Percentiles rank a stretch among this genome's conserved stretches.
Conservation (phyloP, 192 early-diverging fungal genomes). For the Chytriomyces sp. region DNA sequence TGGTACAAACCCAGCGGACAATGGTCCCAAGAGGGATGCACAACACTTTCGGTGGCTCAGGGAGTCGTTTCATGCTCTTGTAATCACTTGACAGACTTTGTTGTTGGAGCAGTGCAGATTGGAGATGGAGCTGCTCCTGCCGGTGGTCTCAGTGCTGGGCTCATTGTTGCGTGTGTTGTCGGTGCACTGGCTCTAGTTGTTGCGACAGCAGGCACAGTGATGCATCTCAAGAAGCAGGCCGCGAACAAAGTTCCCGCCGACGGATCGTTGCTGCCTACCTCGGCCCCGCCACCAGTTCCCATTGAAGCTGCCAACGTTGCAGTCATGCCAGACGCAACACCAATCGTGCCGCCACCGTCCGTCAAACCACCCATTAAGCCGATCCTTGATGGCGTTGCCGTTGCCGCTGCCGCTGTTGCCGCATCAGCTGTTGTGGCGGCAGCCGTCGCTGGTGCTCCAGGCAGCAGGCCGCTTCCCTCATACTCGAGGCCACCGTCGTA, state of each 20-base stretch:
- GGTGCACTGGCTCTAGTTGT: slow-evolving; percentile 27
- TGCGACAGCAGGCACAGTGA: slow-evolving; percentile 25
- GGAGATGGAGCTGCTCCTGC: not conserved
- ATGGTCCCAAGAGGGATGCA: slow-evolving; percentile 26
- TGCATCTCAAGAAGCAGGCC: slow-evolving; percentile 17
- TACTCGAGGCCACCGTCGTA: slow-evolving; percentile 34
- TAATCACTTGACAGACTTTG: slow-evolving; percentile 28
- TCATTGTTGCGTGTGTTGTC: slow-evolving; percentile 34
- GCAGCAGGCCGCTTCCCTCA: slow-evolving; percentile 23
- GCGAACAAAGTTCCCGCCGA: not conserved
- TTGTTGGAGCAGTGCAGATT: not conserved
- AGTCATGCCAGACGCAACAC: not conserved
- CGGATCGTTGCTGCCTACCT: slow-evolving; percentile 23
- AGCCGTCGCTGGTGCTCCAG: slow-evolving; percentile 8
- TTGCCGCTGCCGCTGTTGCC: not conserved
- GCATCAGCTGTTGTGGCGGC: not conserved
- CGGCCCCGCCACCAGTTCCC: slow-evolving; percentile 3
- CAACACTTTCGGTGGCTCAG: not conserved
- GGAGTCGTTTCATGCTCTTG: slow-evolving; percentile 24
- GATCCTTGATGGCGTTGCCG: not conserved
- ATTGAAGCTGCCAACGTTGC: not conserved
- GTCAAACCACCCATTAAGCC: not conserved
- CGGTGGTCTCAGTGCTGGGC: slow-evolving; percentile 16
- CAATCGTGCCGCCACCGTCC: too few relatives aligned
- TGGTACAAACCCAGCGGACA: slow-evolving; percentile 3